A percentile compares a stretch with the other conserved stretches of the same genome.
These are phyloP conservation scores for Chlorella sp. DNA, from an alignment of 139 green algal species.

Conservation along the genomic window DNA sequence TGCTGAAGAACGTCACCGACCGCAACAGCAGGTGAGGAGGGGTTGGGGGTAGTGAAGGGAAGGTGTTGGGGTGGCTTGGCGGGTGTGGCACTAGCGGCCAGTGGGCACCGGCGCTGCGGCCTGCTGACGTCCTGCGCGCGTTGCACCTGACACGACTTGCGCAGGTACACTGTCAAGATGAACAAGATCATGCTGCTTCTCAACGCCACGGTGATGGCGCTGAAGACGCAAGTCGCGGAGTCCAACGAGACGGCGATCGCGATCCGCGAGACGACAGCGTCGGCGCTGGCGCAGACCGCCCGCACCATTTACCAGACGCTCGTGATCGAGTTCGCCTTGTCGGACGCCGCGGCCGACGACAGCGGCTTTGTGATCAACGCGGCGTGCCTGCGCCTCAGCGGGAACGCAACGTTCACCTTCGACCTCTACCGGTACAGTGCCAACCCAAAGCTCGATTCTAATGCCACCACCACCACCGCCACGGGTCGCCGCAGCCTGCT, in stretches of 20 bases:
- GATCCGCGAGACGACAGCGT: background rate
- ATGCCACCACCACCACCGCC: background rate
- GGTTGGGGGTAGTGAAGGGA: too few species aligned
- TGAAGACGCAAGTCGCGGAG: background rate
- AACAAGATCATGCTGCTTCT: background rate
- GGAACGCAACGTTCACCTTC: background rate
- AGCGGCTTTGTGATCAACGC: too few species aligned
- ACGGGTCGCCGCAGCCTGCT: background rate
- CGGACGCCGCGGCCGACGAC: too few species aligned
- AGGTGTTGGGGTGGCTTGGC: too few species aligned
- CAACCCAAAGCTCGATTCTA: background rate
- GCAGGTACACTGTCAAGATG: constrained; percentile 1
- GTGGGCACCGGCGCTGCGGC: too few species aligned
- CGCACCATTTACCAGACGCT: constrained; percentile 4
- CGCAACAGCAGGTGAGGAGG: background rate
- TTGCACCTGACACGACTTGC: too few species aligned
- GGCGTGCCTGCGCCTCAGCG: background rate
- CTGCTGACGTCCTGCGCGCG: too few species aligned
- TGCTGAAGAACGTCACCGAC: background rate
- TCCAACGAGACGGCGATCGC: background rate
- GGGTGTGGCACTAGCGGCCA: too few species aligned
- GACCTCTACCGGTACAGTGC: background rate
- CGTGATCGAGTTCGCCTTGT: too few species aligned
- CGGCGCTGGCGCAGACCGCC: background rate
- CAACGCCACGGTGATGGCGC: background rate